Base-by-base conservation (phyloP, 257 asterid species). In the Buddleja alternifolia region DNA sequence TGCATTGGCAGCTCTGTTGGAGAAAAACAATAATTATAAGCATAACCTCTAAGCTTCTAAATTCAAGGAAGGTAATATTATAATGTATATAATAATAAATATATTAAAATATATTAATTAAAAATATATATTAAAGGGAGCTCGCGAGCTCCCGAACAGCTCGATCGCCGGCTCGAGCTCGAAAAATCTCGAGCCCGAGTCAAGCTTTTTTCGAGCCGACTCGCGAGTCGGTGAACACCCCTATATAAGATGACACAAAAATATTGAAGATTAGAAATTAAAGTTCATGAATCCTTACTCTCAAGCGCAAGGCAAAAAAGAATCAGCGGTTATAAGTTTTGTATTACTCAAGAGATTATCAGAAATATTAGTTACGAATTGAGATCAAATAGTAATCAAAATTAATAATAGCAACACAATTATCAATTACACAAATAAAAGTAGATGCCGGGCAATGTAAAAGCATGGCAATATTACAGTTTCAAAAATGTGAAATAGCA, bases 341-440 rank as follows among this genome's bases (percentile, higher is more conserved):
- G 55, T 21, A 57, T 56, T 14, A 44, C 29, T 17, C 47, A 3
- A 45, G 21, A 23, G 46, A 41, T 44, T 48, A 60, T 20, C 51
- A 57, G 29, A 42, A 16, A 8, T 69, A 44, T 14, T 12, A 50
- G 29, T 41, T 16, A 59, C 41, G 41, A 58, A 55, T 10, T 16
- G 23, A 21, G 64, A 64, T 51, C 56, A 60, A 16, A 51, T 44
- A 32, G 67, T 66, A 29, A 72, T 34, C 42, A 46, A 52, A 60
- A 74, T 16, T 36, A 36, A 48, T 67, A 16, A 25, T 34, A 32
- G 66, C 42, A 54, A 16, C 42, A 32, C 1, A 19, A 63, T 42
- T 29, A 42, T 55, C 12, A 39, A 11, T 20, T 59, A 67, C 32
- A 21, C 51, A 66, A 62, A 16, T 48, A 37, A 54, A 21, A 24